phyloP scores from a whole-genome alignment of 140 eudicot species.

The Eryngium alpinum region DNA sequence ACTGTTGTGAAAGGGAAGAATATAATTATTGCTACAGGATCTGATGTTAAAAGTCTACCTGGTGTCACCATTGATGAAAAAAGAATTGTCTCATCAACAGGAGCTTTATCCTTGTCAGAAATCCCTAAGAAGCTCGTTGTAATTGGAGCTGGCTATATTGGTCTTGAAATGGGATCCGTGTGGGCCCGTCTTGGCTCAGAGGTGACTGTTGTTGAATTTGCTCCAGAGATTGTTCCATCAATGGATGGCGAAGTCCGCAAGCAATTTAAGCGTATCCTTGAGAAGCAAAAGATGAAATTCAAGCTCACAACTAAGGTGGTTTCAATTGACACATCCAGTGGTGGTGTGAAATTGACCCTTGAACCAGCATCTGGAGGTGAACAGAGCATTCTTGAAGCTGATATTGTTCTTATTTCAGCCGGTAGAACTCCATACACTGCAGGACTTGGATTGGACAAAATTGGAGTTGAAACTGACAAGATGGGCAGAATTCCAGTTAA shows the following conservation, averaged over 20 bases:
- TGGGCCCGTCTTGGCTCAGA: slow-evolving; percentile 93
- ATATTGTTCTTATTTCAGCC: slow-evolving; percentile 78
- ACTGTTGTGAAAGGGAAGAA: slow-evolving; percentile 70
- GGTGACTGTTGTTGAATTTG: slow-evolving; percentile 84
- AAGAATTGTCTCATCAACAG: slow-evolving; percentile 76
- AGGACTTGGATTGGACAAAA: slow-evolving; percentile 64
- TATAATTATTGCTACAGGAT: slow-evolving; percentile 76
- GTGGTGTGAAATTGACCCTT: slow-evolving; percentile 54
- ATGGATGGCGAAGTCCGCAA: slow-evolving; percentile 86
- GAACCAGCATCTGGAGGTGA: slow-evolving; percentile 89
- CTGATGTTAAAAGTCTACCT: slow-evolving; percentile 78
- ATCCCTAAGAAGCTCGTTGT: slow-evolving; percentile 72
- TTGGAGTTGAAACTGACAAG: slow-evolving; percentile 75
- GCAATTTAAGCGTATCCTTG: slow-evolving; percentile 74
- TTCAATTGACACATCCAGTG: slow-evolving; percentile 51
- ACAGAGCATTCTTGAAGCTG: slow-evolving; percentile 65
- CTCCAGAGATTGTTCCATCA: slow-evolving; percentile 71
- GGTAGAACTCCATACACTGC: slow-evolving; percentile 68
- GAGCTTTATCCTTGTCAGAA: slow-evolving; percentile 66
- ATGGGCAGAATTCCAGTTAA: slow-evolving; percentile 62
- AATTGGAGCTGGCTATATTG: slow-evolving; percentile 86
- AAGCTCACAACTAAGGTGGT: slow-evolving; percentile 77
- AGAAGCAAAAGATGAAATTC: slow-evolving; percentile 85
- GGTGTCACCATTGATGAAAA: slow-evolving; percentile 77
- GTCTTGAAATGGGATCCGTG: slow-evolving; percentile 89